A percentile compares a stretch with the other conserved stretches of the same genome.
These are phyloP conservation scores for Aspergillus viridinutans DNA, from an alignment of 2,329 filamentous ascomycete species.

Conservation along the genomic window DNA sequence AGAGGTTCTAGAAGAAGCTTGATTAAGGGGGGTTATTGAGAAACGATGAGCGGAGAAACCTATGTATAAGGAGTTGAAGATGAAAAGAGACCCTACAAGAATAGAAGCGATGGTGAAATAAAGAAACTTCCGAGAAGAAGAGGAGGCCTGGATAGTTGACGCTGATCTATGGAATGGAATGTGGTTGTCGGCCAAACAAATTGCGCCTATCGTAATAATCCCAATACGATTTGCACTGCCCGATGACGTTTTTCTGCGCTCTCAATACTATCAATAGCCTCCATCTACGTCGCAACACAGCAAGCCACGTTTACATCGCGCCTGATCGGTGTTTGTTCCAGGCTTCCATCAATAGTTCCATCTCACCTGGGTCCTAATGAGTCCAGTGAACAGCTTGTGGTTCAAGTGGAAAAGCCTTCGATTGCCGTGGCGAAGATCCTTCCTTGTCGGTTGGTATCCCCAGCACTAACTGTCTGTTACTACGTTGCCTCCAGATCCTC, in stretches of 20 bases:
- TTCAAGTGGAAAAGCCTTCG: conserved; percentile 59
- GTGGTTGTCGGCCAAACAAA: conserved; percentile 14
- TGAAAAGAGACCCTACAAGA: background rate
- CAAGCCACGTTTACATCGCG: background rate
- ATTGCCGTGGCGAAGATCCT: conserved; percentile 59
- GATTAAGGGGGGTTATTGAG: background rate
- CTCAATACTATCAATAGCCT: background rate
- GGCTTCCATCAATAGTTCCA: background rate
- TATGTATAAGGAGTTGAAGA: background rate
- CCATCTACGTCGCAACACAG: background rate
- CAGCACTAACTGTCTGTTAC: background rate
- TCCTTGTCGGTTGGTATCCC: conserved; percentile 50
- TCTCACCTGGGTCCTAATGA: conserved; percentile 28
- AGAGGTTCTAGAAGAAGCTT: background rate
- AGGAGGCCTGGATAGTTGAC: conserved; percentile 3
- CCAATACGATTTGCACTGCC: conserved; percentile 3
- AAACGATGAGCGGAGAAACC: background rate
- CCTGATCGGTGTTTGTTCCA: background rate
- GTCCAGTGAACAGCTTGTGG: conserved; percentile 49
- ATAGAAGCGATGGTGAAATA: background rate
- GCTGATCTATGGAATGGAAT: conserved; percentile 14
- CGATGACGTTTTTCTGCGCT: conserved; percentile 24
- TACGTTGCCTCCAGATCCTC: conserved; percentile 7
- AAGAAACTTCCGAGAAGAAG: background rate
- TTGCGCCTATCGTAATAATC: background rate